Percentiles rank a stretch among this genome's conserved stretches.
Evolutionary conservation across 1,284 basidiomycete species (phyloP).

Genomic region (Leccinum griseonigrum): DNA sequence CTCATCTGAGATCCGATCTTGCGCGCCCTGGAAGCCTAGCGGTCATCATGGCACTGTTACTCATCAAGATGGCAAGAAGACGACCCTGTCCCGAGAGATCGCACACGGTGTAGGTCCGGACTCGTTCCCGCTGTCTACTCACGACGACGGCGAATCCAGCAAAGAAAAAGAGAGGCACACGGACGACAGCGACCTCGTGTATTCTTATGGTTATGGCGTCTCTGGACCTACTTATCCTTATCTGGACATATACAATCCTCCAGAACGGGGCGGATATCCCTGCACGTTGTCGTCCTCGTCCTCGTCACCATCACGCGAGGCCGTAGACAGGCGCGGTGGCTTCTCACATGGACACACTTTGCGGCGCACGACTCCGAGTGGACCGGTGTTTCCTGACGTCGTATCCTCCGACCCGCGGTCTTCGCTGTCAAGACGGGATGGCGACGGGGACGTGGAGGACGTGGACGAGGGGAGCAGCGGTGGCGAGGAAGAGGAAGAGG

Average conservation of each 20-base stretch:
- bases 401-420: slow-evolving; percentile 18
- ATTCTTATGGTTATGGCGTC: slow-evolving; percentile 30
- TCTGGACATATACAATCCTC: slow-evolving; percentile 32
- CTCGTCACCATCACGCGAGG: slow-evolving; percentile 3
- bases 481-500: slow-evolving; percentile 41
- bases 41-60: slow-evolving; percentile 18
- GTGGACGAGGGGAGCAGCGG: not conserved
- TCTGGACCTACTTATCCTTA: slow-evolving; percentile 29
- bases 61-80: slow-evolving; percentile 11
- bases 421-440: slow-evolving; percentile 1
- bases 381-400: slow-evolving; percentile 13
- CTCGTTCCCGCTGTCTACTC: slow-evolving; percentile 2
- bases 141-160: slow-evolving; percentile 15
- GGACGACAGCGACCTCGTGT: slow-evolving; percentile 10
- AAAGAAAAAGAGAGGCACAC: slow-evolving; percentile 10
- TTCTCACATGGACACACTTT: slow-evolving; percentile 1
- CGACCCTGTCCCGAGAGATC: slow-evolving; percentile 12
- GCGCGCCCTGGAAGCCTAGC: slow-evolving; percentile 4
- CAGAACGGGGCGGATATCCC: not conserved
- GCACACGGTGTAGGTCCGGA: slow-evolving; percentile 4
- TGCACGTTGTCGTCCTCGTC: slow-evolving; percentile 3
- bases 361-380: slow-evolving; percentile 2
- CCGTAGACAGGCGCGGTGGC: slow-evolving; percentile 2
- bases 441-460: not conserved
- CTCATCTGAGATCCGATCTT: slow-evolving; percentile 22